A percentile compares a stretch with the other conserved stretches of the same genome.
phyloP scores from a whole-genome alignment of 1,284 basidiomycete species.

The Mycocalia duriaeana region DNA sequence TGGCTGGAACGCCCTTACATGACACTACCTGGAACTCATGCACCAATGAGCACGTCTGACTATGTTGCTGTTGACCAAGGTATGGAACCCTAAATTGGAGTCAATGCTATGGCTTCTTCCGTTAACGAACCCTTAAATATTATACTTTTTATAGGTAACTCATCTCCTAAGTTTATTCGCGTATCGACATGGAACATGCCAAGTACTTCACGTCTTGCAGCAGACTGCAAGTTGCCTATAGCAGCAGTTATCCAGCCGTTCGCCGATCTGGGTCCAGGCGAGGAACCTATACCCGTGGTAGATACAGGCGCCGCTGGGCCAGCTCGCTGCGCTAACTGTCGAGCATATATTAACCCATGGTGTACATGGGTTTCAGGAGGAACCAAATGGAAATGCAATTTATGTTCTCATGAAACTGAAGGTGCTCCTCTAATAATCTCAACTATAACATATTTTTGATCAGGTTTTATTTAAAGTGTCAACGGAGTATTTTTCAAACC shows the following conservation, averaged over 20 bases:
- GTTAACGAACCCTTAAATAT: background rate
- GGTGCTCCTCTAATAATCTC: no score
- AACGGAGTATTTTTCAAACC: slow-evolving; percentile 81
- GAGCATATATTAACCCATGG: slow-evolving; percentile 96
- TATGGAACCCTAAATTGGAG: slow-evolving; percentile 23
- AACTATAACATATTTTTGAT: no score
- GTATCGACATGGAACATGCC: slow-evolving; percentile 90
- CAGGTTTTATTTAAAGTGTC: no score
- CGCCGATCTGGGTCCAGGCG: slow-evolving; percentile 75
- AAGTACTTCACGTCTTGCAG: slow-evolving; percentile 73
- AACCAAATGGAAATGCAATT: slow-evolving; percentile 87
- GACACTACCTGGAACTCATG: slow-evolving; percentile 72
- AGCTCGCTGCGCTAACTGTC: slow-evolving; percentile 81
- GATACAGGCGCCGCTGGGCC: slow-evolving; percentile 69
- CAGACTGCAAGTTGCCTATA: slow-evolving; percentile 82
- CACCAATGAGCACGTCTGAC: slow-evolving; percentile 85
- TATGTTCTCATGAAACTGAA: slow-evolving; percentile 80
- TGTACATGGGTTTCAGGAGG: slow-evolving; percentile 85
- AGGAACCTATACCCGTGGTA: slow-evolving; percentile 80
- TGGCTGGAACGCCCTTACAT: slow-evolving; percentile 79
- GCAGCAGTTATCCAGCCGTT: slow-evolving; percentile 89
- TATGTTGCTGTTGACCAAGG: slow-evolving; percentile 92
- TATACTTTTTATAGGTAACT: slow-evolving; percentile 49
- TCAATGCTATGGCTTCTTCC: no score
- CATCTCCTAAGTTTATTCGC: slow-evolving; percentile 81